Base-by-base conservation (phyloP, 352 stramenopile species). In the Elongisporangium prolatum region DNA sequence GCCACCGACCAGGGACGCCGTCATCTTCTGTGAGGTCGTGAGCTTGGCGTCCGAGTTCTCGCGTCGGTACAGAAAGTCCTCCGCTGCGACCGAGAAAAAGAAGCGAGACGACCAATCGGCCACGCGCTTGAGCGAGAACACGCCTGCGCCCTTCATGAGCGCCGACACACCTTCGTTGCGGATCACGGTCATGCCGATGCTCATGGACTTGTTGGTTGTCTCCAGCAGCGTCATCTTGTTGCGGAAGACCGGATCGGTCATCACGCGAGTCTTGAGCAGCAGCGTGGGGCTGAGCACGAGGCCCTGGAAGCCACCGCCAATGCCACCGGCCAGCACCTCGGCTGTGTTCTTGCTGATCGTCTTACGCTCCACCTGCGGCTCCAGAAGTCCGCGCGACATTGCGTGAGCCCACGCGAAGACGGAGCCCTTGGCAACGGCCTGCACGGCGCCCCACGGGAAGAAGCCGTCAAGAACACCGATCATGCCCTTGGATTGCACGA, bases 211-310 rank as follows among this genome's bases (percentile, higher is more conserved):
- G 48, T 69, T 77, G 53, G 78, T 91, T 16, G 93, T 97, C 72
- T 97, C 76, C 10, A 85, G 59, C 13, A 80, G 68, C 50, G 74
- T 93, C 87, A 97, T 97, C n/a, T 86, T 80, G 53, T 92, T 74
- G 21, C 91, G 88, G 77, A 98, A 98, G 6, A 97, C 72, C 4
- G 87, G 81, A 63, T 98, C 89, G 1, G 93, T 98, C 93, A 98
- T 98, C 48, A 98, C 93, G 48, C 93, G 87, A 50, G 93, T 98
- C 77, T 98, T 98, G 47, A 98, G 76, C 53, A 98, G 73, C 54
- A 98, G 77, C 63, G 88, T 96, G 2, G 93, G 93, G 22, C 82
- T 96, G 22, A 98, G 80, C 53, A 95, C 89, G 48, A 97, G 88
- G n/a, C 92, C 93, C 71, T 98, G 93, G 65, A 98, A 84, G 25